Evolutionary conservation across 2,329 filamentous ascomycete genomes (phyloP).

Genomic region (Thyridium curvatum): DNA sequence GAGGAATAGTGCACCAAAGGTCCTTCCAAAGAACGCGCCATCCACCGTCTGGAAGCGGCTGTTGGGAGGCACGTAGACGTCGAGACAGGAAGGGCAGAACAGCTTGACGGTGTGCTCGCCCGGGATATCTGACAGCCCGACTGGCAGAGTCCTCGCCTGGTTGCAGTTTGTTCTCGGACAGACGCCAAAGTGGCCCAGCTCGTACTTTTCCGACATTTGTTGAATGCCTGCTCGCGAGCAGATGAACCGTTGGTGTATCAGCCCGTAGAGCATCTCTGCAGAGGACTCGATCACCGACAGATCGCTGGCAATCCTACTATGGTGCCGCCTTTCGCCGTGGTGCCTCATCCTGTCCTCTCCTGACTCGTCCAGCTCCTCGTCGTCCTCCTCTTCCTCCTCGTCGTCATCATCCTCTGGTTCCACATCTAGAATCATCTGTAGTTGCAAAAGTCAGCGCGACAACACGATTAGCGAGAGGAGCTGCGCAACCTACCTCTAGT

Average conservation of each 20-base stretch:
- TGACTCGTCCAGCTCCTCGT: constrained; percentile 66
- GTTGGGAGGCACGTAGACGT: constrained; percentile 96
- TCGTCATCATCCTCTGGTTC: constrained; percentile 94
- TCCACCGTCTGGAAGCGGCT: constrained; percentile 96
- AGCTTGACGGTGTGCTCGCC: constrained; percentile 97
- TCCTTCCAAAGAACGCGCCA: constrained; percentile 95
- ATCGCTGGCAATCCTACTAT: constrained; percentile 82
- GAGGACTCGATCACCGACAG: constrained; percentile 94
- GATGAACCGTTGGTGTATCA: constrained; percentile 98
- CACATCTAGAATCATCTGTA: constrained; percentile 91
- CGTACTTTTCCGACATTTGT: constrained; percentile 99
- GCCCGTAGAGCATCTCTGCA: constrained; percentile 94
- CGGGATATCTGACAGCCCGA: constrained; percentile 89
- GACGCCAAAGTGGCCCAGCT: constrained; percentile 89
- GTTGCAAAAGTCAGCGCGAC: constrained; percentile 11
- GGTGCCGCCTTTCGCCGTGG: constrained; percentile 65
- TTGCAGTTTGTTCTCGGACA: constrained; percentile 95
- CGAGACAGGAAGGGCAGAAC: constrained; percentile 93
- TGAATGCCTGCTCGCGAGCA: constrained; percentile 94
- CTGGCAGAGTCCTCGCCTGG: constrained; percentile 82
- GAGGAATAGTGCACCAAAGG: constrained; percentile 94
- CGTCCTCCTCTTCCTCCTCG: constrained; percentile 74
- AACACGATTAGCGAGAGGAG: background rate
- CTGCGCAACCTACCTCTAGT: constrained; percentile 55
- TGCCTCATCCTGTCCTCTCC: constrained; percentile 53